phyloP scores from a whole-genome alignment of 441 rosid genomes.

The Brassica hybrid region DNA sequence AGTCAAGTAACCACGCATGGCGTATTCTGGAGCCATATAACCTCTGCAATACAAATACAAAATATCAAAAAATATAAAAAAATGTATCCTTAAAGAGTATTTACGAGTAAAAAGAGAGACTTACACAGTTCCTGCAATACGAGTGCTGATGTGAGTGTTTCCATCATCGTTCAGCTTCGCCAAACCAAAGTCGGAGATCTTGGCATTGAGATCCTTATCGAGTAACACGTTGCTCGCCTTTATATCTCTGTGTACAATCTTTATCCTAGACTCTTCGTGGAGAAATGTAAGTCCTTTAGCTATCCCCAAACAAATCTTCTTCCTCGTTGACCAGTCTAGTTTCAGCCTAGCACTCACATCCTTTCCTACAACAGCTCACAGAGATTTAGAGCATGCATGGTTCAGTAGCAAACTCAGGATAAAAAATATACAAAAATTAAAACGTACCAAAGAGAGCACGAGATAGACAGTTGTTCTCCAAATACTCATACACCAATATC shows the following conservation, averaged over 20 bases:
- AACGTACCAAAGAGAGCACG: constrained; percentile 77
- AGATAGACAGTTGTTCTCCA: constrained; percentile 80
- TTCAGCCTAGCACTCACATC: constrained; percentile 52
- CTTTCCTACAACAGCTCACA: constrained; percentile 48
- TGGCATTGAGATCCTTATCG: constrained; percentile 73
- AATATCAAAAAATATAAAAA: constrained; percentile 1
- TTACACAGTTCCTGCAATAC: constrained; percentile 90
- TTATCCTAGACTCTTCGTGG: constrained; percentile 85
- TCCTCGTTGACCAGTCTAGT: constrained; percentile 74
- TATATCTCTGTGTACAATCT: constrained; percentile 88
- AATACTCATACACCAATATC: constrained; percentile 70
- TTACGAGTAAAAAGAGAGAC: constrained; percentile 25
- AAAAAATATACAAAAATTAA: background rate
- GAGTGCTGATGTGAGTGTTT: constrained; percentile 75
- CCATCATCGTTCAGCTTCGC: constrained; percentile 82
- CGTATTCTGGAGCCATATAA: constrained; percentile 72
- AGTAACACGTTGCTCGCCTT: constrained; percentile 86
- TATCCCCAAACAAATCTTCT: constrained; percentile 73
- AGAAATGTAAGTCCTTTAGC: constrained; percentile 85
- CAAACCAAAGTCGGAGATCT: constrained; percentile 87
- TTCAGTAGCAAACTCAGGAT: background rate
- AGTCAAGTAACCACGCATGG: constrained; percentile 77
- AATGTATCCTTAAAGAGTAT: background rate
- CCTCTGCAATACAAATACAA: constrained; percentile 38
- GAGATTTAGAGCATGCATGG: constrained; percentile 9